These are phyloP conservation scores for Chloromonas sp. DNA, from an alignment of 163 green algal species.

Conservation along the genomic window DNA sequence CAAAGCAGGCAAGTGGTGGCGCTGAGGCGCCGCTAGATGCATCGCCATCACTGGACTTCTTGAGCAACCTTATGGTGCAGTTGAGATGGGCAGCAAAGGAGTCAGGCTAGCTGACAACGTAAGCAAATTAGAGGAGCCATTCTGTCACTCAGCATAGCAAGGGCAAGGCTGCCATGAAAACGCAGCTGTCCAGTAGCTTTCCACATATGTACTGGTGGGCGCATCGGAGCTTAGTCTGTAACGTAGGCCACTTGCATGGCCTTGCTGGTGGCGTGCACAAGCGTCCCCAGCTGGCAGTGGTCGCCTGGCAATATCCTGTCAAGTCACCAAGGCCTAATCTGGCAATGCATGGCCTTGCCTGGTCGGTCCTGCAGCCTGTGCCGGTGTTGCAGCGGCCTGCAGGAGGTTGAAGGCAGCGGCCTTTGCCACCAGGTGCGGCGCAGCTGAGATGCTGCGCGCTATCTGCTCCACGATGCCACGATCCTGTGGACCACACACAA, in stretches of 20 bases:
- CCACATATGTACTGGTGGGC: no score
- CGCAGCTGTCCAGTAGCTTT: no score
- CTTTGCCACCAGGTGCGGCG: not conserved
- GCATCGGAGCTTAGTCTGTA: no score
- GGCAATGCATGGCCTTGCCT: not conserved
- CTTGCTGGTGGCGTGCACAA: not conserved
- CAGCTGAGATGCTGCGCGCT: not conserved
- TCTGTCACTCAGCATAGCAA: no score
- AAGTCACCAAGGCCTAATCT: not conserved
- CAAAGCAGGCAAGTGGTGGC: not conserved
- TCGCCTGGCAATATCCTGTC: not conserved
- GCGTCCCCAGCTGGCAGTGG: not conserved
- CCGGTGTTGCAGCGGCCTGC: not conserved
- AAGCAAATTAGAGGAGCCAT: no score
- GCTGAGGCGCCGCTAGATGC: not conserved
- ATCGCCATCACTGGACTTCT: not conserved
- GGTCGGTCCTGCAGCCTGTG: not conserved
- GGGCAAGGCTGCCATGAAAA: no score
- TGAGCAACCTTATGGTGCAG: not conserved
- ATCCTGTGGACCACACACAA: not conserved
- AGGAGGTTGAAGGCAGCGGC: not conserved
- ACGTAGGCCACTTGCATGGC: no score
- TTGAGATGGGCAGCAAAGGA: not conserved
- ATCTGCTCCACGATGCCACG: not conserved
- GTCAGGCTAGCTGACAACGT: no score